Percentiles rank a stretch among this genome's conserved stretches.
phyloP scores from a whole-genome alignment of 2,329 filamentous ascomycete species.

The Cladosporium sp. region DNA sequence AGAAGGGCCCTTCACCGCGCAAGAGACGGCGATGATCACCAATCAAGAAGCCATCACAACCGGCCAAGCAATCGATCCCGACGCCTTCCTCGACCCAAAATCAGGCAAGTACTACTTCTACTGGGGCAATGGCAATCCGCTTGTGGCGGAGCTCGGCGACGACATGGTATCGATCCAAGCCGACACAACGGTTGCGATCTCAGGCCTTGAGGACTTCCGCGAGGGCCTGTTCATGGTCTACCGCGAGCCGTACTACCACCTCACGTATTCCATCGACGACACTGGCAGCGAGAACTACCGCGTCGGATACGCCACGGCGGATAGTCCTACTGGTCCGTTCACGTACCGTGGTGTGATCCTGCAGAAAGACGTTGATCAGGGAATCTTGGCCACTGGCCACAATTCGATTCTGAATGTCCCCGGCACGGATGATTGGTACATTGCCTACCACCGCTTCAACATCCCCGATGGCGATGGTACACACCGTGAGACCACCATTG shows the following conservation, averaged over 20 bases:
- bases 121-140: conserved; percentile 35
- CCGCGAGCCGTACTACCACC: conserved; percentile 41
- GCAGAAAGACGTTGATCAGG: conserved; percentile 36
- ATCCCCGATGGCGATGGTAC: conserved; percentile 43
- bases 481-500: conserved; percentile 40
- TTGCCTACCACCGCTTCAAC: conserved; percentile 44
- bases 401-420: conserved; percentile 43
- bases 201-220: conserved; percentile 39
- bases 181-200: conserved; percentile 29
- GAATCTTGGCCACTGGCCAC: conserved; percentile 43
- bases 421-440: conserved; percentile 45
- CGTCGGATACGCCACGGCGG: conserved; percentile 42
- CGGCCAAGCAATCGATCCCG: conserved; percentile 25
- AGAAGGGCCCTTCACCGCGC: conserved; percentile 23
- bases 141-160: conserved; percentile 40
- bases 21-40: conserved; percentile 21
- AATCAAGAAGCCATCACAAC: conserved; percentile 23
- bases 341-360: conserved; percentile 42
- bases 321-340: conserved; percentile 37
- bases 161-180: conserved; percentile 43
- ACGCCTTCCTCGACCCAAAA: conserved; percentile 21
- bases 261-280: conserved; percentile 46
- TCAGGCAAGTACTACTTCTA: conserved; percentile 25
- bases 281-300: conserved; percentile 43
- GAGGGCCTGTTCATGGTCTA: conserved; percentile 42